phyloP scores from a whole-genome alignment of 129 eudicot genomes.

The Flaveria ramosissima region DNA sequence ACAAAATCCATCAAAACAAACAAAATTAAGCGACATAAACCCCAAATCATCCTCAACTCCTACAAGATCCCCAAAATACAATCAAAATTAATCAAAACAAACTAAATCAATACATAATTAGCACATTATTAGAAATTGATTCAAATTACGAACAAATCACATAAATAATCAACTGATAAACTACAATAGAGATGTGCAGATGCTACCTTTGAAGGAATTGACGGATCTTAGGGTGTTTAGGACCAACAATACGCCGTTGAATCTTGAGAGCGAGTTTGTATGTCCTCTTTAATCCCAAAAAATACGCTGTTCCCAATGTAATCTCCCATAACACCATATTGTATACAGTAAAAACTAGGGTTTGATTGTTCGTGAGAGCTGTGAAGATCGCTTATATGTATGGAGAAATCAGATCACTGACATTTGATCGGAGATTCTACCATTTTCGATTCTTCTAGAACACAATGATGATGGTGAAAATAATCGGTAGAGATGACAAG shows the following conservation, averaged over 20 bases:
- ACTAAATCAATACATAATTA: not conserved
- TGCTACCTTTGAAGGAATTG: slow-evolving; percentile 62
- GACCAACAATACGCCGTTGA: slow-evolving; percentile 70
- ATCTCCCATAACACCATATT: slow-evolving; percentile 96
- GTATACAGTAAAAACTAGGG: slow-evolving; percentile 7
- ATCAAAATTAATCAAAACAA: slow-evolving; percentile 17
- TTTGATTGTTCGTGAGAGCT: slow-evolving; percentile 10
- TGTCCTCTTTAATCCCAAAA: slow-evolving; percentile 80
- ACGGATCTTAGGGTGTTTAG: slow-evolving; percentile 63
- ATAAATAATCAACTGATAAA: not conserved
- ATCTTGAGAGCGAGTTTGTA: slow-evolving; percentile 71
- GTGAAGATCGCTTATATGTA: not conserved
- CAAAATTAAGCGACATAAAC: slow-evolving; percentile 7
- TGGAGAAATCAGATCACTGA: not conserved
- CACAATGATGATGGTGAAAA: not conserved
- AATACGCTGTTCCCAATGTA: slow-evolving; percentile 86
- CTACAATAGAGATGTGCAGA: not conserved
- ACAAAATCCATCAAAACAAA: slow-evolving; percentile 10
- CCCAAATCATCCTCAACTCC: not conserved
- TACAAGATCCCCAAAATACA: not conserved
- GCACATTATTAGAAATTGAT: not conserved
- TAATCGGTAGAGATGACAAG: not conserved
- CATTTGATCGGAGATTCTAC: slow-evolving; percentile 11
- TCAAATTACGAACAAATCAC: not conserved
- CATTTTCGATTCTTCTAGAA: not conserved